Conservation (phyloP, 208 protist species). For the Trypanosoma melophagium region DNA sequence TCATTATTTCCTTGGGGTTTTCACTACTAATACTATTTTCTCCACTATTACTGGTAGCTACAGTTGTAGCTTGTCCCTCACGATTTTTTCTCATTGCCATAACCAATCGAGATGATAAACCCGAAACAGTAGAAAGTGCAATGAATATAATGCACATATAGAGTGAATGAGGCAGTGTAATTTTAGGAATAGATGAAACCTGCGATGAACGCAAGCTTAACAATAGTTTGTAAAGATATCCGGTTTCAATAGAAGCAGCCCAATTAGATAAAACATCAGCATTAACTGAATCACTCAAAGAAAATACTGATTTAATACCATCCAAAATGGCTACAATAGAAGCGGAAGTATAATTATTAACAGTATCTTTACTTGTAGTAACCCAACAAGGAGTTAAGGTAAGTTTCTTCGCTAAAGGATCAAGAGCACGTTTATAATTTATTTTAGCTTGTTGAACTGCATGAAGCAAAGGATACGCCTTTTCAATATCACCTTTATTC, state of each 20-base stretch:
- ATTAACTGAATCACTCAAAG: conserved; percentile 7
- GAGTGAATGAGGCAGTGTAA: conserved; percentile 27
- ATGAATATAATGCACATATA: conserved; percentile 33
- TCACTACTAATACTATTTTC: conserved; percentile 6
- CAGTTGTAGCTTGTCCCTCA: conserved; percentile 1
- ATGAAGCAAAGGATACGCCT: conserved; percentile 37
- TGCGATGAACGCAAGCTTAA: conserved; percentile 1
- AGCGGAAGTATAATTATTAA: conserved; percentile 33
- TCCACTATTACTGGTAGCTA: conserved; percentile 9
- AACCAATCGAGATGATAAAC: conserved; percentile 49
- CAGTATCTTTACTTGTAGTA: conserved; percentile 30
- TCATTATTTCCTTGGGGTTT: conserved; percentile 15
- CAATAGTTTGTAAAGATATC: conserved; percentile 21
- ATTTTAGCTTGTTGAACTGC: conserved; percentile 27
- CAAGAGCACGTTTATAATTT: conserved; percentile 11
- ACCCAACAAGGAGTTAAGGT: conserved; percentile 37
- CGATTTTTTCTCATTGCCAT: conserved; percentile 30
- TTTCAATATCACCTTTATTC: conserved; percentile 3
- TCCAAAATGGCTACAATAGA: conserved; percentile 27
- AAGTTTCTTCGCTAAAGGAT: conserved; percentile 11
- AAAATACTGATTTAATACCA: conserved; percentile 26
- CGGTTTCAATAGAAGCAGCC: conserved; percentile 20
- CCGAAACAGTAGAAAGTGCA: conserved; percentile 44
- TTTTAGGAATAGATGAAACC: not conserved
- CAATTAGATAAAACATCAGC: conserved; percentile 20